Evolutionary conservation across 2,329 filamentous ascomycete species (phyloP), one percentile per base, ranked within the genome.

Genomic region (Epichloe bromicola): DNA sequence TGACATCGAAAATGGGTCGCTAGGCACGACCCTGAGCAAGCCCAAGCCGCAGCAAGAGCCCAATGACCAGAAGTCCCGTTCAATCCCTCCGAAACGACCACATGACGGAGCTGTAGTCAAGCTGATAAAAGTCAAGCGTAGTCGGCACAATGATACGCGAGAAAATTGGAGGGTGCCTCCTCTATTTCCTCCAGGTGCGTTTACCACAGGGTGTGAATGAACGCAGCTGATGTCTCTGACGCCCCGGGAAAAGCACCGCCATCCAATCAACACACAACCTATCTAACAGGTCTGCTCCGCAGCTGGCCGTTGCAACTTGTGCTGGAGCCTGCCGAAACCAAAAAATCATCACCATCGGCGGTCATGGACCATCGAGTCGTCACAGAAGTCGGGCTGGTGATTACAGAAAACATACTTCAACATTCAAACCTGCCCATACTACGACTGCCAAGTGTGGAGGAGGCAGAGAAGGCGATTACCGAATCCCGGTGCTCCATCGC

Each of bases 271-370:
- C 43, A 58, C 33, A 57, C 52, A 2, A 14, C 17, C 3, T 54
- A 55, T 37, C 51, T 59, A 14, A 49, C 49, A 15, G 46, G 51
- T 8, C 50, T 60, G 12, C 49, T 60, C 11, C 51, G 48, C 11
- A 50, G 39, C 19, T 53, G 49, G 39, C 42, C 40, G 11, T 46
- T 60, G 40, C 46, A 38, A 8, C 50, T 59, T 23, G 56, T 48
- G 4, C 17, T 58, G 3, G 46, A 55, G 30, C 51, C 51, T 1
- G 19, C 19, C 36, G 41, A 36, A 34, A 51, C 40, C 2, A 48
- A 33, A 19, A 26, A 44, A 14, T 36, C 39, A 7, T 30, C 23
- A n/a, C 51, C 51, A 1, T 26, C 44, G 5, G 30, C 42, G 1
- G 37, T 45, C 14, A 51, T 49, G 6, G 39, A 58, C 20, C 10